These are phyloP conservation scores for Torrubiella hemipterigena DNA, from an alignment of 2,329 filamentous ascomycete genomes.

Conservation along the genomic window DNA sequence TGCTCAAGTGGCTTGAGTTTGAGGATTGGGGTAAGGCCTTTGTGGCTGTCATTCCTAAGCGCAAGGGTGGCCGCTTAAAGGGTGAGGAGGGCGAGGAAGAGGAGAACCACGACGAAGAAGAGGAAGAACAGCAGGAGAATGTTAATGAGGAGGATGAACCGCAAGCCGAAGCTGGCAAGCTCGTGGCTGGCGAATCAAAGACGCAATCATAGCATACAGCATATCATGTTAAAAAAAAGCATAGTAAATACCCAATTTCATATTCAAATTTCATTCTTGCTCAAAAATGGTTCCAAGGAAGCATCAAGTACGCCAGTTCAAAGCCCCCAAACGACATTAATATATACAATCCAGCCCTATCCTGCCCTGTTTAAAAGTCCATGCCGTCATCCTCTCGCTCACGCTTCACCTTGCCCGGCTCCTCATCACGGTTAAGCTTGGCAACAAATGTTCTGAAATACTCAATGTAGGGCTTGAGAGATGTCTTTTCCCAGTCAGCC, in stretches of 20 bases:
- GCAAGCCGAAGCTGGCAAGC: slow-evolving; percentile 15
- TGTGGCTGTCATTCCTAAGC: slow-evolving; percentile 73
- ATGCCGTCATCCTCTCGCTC: slow-evolving; percentile 40
- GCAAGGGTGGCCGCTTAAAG: slow-evolving; percentile 69
- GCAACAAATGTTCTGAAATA: slow-evolving; percentile 76
- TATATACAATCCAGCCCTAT: background rate
- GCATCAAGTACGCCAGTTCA: too few species aligned
- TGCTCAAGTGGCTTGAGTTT: slow-evolving; percentile 82
- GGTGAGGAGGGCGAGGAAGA: slow-evolving; percentile 14
- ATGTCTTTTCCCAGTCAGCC: slow-evolving; percentile 95
- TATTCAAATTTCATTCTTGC: background rate
- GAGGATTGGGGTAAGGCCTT: slow-evolving; percentile 91
- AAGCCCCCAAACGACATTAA: background rate
- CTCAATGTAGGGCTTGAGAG: slow-evolving; percentile 84
- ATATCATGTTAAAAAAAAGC: slow-evolving; percentile 4
- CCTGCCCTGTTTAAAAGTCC: slow-evolving; percentile 32
- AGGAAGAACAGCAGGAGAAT: slow-evolving; percentile 13
- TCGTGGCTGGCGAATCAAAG: slow-evolving; percentile 5
- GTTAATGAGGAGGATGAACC: slow-evolving; percentile 16
- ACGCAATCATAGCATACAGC: slow-evolving; percentile 5
- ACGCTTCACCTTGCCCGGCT: slow-evolving; percentile 40
- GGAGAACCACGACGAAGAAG: slow-evolving; percentile 11
- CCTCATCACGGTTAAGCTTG: slow-evolving; percentile 65
- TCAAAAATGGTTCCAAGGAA: too few species aligned
- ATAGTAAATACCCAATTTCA: slow-evolving; percentile 1